Conservation (phyloP, 805 yeast species). For the Kregervanrija pseudodelftensis region DNA sequence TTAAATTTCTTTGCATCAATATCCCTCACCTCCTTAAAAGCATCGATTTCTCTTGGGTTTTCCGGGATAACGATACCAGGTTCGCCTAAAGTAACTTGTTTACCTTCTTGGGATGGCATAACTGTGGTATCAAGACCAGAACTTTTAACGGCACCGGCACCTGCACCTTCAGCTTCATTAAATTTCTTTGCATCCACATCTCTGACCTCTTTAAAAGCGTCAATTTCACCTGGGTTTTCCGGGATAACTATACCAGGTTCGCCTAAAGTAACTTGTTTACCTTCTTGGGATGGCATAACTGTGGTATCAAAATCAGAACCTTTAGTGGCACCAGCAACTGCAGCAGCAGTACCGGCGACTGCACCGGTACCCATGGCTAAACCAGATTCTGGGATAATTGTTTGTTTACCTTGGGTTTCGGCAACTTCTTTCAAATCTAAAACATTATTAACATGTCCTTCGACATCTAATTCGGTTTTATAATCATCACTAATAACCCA, state of each 20-base stretch:
- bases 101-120: constrained; percentile 39
- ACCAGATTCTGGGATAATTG: constrained; percentile 9
- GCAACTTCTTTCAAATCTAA: constrained; percentile 25
- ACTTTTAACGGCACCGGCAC: constrained; percentile 17
- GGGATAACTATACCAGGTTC: constrained; percentile 76
- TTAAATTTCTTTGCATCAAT: constrained; percentile 57
- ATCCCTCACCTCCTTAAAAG: constrained; percentile 49
- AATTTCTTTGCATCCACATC: constrained; percentile 53
- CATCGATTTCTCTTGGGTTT: constrained; percentile 58
- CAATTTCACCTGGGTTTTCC: constrained; percentile 51
- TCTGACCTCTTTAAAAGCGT: constrained; percentile 54
- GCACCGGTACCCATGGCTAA: constrained; percentile 8
- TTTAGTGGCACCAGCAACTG: constrained; percentile 1
- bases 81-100: constrained; percentile 47
- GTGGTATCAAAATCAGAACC: constrained; percentile 22
- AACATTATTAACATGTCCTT: constrained; percentile 47
- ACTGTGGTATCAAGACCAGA: constrained; percentile 27
- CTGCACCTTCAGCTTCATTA: constrained; percentile 41
- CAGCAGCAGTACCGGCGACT: constrained; percentile 15
- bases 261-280: constrained; percentile 40
- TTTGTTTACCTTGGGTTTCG: constrained; percentile 20
- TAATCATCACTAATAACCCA: constrained; percentile 41
- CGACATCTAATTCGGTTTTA: constrained; percentile 37
- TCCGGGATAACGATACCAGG: constrained; percentile 68
- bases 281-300: constrained; percentile 42